A percentile compares a stretch with the other conserved stretches of the same genome.
These are phyloP conservation scores for Rhodomyrtus psidioides DNA, from an alignment of 441 rosid species.

Conservation along the genomic window DNA sequence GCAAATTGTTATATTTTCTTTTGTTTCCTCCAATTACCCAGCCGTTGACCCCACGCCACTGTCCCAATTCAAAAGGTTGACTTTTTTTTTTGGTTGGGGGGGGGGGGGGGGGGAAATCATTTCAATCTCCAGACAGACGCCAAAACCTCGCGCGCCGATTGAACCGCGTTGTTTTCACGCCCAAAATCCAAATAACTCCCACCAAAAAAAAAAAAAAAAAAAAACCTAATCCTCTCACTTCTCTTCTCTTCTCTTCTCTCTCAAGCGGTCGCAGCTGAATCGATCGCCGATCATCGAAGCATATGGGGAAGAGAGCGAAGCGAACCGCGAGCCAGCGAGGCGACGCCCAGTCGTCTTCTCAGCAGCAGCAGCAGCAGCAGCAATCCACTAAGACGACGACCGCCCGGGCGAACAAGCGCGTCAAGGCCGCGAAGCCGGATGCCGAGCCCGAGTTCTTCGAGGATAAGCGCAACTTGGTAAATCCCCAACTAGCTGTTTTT, in stretches of 20 bases:
- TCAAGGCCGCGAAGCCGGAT: constrained; percentile 34
- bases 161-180: background rate
- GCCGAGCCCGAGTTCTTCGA: constrained; percentile 70
- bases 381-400: constrained; percentile 16
- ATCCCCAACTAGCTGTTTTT: background rate
- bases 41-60: background rate
- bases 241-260: background rate
- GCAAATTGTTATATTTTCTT: too few relatives aligned
- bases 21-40: too few relatives aligned
- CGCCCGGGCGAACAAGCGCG: constrained; percentile 46
- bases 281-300: background rate
- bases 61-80: background rate
- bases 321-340: constrained; percentile 33
- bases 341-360: background rate
- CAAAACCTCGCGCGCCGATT: background rate
- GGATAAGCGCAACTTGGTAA: constrained; percentile 80
- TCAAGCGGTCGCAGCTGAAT: background rate
- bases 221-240: background rate
- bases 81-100: too few relatives aligned
- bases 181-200: background rate
- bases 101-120: background rate
- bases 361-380: constrained; percentile 8
- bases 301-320: constrained; percentile 85
- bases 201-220: background rate
- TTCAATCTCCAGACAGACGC: background rate